Conservation (phyloP, 2,329 filamentous ascomycete genomes). For the Alternaria tenuissima region DNA sequence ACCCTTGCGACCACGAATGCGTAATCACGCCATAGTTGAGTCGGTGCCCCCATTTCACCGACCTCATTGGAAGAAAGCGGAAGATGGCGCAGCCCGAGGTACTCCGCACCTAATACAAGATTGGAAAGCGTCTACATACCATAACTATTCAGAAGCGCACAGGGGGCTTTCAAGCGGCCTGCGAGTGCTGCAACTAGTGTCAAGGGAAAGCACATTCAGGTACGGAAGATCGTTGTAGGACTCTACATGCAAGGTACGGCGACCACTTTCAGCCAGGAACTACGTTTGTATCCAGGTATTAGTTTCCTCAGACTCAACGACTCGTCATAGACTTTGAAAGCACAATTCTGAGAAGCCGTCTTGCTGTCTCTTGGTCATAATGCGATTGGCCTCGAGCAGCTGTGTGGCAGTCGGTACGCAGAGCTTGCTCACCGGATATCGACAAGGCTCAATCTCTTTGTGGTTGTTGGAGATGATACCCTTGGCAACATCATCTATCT, state of each 20-base stretch:
- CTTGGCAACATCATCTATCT: background rate
- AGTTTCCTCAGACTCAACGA: background rate
- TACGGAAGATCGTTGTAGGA: background rate
- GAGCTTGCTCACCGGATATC: background rate
- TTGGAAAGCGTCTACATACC: background rate
- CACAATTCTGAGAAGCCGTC: background rate
- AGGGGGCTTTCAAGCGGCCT: background rate
- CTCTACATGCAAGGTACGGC: conserved; percentile 1
- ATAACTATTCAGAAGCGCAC: background rate
- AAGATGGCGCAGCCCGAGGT: conserved; percentile 13
- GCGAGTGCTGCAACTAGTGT: background rate
- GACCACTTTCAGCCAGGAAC: background rate
- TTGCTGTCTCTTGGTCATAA: background rate
- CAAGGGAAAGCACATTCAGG: background rate
- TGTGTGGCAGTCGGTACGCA: background rate
- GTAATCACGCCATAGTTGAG: conserved; percentile 10
- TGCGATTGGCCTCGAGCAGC: background rate
- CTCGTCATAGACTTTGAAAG: background rate
- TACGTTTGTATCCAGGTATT: background rate
- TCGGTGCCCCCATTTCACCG: background rate
- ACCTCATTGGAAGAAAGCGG: conserved; percentile 5
- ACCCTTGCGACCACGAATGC: conserved; percentile 7
- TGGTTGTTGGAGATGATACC: background rate
- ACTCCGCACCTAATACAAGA: conserved; percentile 6
- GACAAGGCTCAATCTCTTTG: background rate